These are phyloP conservation scores for Pterocarpus macrocarpus DNA, from an alignment of 306 rosid species.

Conservation along the genomic window DNA sequence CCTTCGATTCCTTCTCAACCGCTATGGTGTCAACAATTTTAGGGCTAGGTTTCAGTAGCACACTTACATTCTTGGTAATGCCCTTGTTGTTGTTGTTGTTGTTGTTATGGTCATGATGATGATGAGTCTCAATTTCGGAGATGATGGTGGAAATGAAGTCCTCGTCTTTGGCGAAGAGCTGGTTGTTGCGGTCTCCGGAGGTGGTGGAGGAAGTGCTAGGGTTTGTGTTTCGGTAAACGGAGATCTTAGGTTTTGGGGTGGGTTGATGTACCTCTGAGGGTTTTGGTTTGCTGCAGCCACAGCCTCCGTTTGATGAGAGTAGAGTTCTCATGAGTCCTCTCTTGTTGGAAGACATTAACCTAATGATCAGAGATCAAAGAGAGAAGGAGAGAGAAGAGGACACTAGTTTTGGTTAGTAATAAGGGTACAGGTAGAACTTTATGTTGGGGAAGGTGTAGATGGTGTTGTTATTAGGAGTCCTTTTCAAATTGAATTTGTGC, in stretches of 20 bases:
- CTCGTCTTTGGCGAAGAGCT: constrained; percentile 6
- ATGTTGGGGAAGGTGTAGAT: not conserved
- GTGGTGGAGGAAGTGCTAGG: constrained; percentile 48
- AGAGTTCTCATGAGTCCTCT: constrained; percentile 42
- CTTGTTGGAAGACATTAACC: constrained; percentile 53
- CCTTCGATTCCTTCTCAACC: constrained; percentile 58
- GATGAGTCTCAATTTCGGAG: constrained; percentile 39
- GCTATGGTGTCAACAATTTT: constrained; percentile 55
- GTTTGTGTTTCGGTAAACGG: constrained; percentile 22
- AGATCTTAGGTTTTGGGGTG: constrained; percentile 41
- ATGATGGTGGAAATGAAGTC: constrained; percentile 45
- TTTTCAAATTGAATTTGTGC: constrained; percentile 4
- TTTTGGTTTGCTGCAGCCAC: constrained; percentile 51
- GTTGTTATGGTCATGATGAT: not conserved
- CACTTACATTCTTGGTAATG: not conserved
- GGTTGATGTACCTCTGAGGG: constrained; percentile 52
- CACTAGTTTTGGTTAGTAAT: not conserved
- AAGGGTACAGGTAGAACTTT: not conserved
- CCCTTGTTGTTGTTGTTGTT: not conserved
- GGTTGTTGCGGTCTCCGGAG: constrained; percentile 27
- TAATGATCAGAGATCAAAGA: not conserved
- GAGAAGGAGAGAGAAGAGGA: not conserved
- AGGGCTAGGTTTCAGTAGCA: not conserved
- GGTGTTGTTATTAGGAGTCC: constrained; percentile 11
- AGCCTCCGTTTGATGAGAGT: constrained; percentile 34